Conservation (phyloP, 176 grass and related monocot species). For the Carex scoparia region DNA sequence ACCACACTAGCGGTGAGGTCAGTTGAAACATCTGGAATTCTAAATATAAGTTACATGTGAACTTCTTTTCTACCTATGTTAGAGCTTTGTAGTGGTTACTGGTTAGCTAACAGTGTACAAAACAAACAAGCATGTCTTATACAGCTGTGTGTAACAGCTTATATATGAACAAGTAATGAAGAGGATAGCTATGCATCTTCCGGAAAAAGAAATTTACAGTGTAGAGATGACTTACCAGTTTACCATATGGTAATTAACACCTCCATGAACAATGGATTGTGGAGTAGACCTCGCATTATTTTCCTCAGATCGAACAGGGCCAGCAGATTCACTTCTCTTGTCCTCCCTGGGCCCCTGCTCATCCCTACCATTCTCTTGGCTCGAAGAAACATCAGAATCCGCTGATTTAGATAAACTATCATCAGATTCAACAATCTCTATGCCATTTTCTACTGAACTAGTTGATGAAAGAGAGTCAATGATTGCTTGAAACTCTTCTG, state of each 20-base stretch:
- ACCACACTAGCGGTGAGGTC: background rate
- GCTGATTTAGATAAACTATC: slow-evolving; percentile 28
- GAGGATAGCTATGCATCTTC: background rate
- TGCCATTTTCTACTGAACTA: slow-evolving; percentile 57
- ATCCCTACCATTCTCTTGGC: slow-evolving; percentile 52
- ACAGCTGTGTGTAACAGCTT: background rate
- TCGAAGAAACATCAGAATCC: slow-evolving; percentile 35
- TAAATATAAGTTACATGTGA: background rate
- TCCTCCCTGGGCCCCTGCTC: slow-evolving; percentile 38
- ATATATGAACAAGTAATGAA: slow-evolving; percentile 20
- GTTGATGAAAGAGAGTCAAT: slow-evolving; percentile 73
- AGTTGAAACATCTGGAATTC: slow-evolving; percentile 10
- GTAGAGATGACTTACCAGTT: slow-evolving; percentile 92
- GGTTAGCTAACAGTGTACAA: slow-evolving; percentile 9
- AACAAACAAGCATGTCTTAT: background rate
- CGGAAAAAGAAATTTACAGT: background rate
- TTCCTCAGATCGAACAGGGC: slow-evolving; percentile 47
- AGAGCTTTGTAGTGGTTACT: background rate
- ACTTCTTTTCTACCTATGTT: background rate
- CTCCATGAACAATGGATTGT: slow-evolving; percentile 74
- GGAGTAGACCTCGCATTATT: slow-evolving; percentile 39
- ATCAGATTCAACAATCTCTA: slow-evolving; percentile 42
- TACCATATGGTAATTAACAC: slow-evolving; percentile 98
- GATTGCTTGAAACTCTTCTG: slow-evolving; percentile 93
- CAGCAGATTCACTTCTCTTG: slow-evolving; percentile 40